These are phyloP conservation scores for Lotus japonicus DNA, from an alignment of 306 rosid species.

Conservation along the genomic window DNA sequence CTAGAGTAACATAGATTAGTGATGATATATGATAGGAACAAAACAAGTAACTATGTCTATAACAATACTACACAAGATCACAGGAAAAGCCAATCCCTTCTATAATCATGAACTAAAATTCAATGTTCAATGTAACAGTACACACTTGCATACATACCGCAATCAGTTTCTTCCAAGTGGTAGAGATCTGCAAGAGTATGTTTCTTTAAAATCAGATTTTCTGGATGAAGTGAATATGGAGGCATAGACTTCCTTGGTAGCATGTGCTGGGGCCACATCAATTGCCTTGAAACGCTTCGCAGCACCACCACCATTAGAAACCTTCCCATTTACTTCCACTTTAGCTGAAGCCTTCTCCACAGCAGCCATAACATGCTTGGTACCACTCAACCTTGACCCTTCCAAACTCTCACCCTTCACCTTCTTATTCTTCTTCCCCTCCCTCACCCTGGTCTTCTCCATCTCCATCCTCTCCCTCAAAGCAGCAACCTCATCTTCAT, in stretches of 20 bases:
- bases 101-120: slow-evolving; percentile 2
- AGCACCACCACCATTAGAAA: slow-evolving; percentile 38
- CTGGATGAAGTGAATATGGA: slow-evolving; percentile 80
- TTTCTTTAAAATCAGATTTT: slow-evolving; percentile 75
- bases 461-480: slow-evolving; percentile 83
- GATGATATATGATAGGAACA: not conserved
- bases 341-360: slow-evolving; percentile 47
- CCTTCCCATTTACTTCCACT: slow-evolving; percentile 42
- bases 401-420: slow-evolving; percentile 46
- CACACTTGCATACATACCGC: not conserved
- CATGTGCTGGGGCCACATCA: slow-evolving; percentile 63
- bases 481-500: slow-evolving; percentile 66
- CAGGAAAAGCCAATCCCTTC: not conserved
- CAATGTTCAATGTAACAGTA: not conserved
- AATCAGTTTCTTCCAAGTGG: slow-evolving; percentile 90
- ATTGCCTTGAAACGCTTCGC: slow-evolving; percentile 75
- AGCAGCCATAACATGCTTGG: slow-evolving; percentile 56
- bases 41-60: not conserved
- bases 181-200: slow-evolving; percentile 68
- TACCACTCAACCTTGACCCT: slow-evolving; percentile 50
- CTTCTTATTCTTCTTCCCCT: slow-evolving; percentile 64
- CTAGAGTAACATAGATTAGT: not conserved
- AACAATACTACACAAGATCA: not conserved
- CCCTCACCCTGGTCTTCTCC: slow-evolving; percentile 50
- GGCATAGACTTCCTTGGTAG: slow-evolving; percentile 78